Base-by-base conservation (phyloP, 345 rosid genomes). In the Eucalyptus curtisii region DNA sequence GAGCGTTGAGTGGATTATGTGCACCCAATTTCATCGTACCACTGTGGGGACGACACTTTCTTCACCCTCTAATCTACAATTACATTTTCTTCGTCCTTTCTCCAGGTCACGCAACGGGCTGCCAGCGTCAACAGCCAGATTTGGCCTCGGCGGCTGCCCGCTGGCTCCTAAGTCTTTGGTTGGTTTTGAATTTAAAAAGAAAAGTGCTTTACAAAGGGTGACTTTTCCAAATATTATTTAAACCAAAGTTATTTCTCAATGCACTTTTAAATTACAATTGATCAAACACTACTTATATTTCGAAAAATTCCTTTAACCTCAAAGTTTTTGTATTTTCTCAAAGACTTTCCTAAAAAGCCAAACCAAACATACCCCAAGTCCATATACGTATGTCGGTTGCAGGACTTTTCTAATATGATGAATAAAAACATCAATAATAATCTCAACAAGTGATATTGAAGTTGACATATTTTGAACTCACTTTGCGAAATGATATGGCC, bases 401-500 rank as follows among this genome's bases (percentile, higher is more conserved):
- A 13, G 0, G 71, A 61, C 37, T 2, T 61, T 61, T 11, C n/a
- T 7, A 25, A 25, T 11, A 25, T 12, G 15, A 11, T 57, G 15
- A 57, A 57, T 11, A 25, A 25, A 57, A 57, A 57, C 25, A n/a
- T 64, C 71, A 30, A 61, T 61, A 2, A 2, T 7, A 64, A n/a
- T 64, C 17, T 64, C 37, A 64, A 64, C 37, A 15, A 31, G 76
- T 31, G 19, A 66, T 15, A 66, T 66, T 9, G 40, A 68, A 31
- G 79, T 6, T 12, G 2, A 8, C 0, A 3, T 10, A 19, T 37
- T 37, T 37, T 19, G 45, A 71, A 13, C 42, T 42, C 50, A 90
- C 96, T 93, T 92, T 90, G 91, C 64, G 94, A 93, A 89, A 92
- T 90, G 71, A 90, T 81, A 85, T 91, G 89, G 57, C 94, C 93